Percentiles rank a stretch among this genome's conserved stretches.
Evolutionary conservation across 176 grass and related monocot genomes (phyloP).

Genomic region (Eleusine coracana): DNA sequence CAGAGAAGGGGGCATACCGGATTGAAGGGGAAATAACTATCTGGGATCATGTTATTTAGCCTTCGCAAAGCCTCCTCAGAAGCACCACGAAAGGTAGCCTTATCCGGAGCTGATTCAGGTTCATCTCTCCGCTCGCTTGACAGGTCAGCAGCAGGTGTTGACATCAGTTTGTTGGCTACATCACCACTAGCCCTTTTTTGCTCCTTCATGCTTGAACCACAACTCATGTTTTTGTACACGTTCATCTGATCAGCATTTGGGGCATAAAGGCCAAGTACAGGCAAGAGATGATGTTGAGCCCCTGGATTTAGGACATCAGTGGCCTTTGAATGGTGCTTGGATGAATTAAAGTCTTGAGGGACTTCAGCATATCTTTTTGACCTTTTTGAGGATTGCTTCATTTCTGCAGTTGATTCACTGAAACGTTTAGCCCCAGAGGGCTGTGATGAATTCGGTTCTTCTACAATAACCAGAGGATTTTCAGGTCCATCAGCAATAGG

Average conservation of each 20-base stretch:
- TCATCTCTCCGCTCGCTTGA: slow-evolving; percentile 44
- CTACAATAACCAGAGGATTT: slow-evolving; percentile 49
- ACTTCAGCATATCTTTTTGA: slow-evolving; percentile 62
- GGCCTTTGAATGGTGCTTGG: slow-evolving; percentile 52
- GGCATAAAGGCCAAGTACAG: slow-evolving; percentile 91
- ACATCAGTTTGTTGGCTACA: slow-evolving; percentile 35
- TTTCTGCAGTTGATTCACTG: slow-evolving; percentile 53
- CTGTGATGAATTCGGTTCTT: slow-evolving; percentile 44
- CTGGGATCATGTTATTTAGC: slow-evolving; percentile 69
- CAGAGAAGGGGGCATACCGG: slow-evolving; percentile 61
- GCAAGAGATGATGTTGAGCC: slow-evolving; percentile 67
- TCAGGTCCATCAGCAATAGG: slow-evolving; percentile 47
- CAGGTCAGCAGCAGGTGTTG: slow-evolving; percentile 38
- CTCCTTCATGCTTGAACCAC: slow-evolving; percentile 50
- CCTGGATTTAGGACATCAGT: slow-evolving; percentile 54
- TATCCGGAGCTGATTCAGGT: slow-evolving; percentile 42
- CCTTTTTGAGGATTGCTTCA: slow-evolving; percentile 57
- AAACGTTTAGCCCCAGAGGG: slow-evolving; percentile 52
- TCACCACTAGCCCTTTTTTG: slow-evolving; percentile 52
- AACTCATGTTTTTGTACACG: slow-evolving; percentile 47
- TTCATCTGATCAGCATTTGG: slow-evolving; percentile 84
- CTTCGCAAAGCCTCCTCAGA: slow-evolving; percentile 56
- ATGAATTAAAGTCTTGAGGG: slow-evolving; percentile 61
- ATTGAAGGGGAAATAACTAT: slow-evolving; percentile 90
- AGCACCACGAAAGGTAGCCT: slow-evolving; percentile 47